Conservation (phyloP, 352 stramenopile genomes). For the Phytophthora sp. region DNA sequence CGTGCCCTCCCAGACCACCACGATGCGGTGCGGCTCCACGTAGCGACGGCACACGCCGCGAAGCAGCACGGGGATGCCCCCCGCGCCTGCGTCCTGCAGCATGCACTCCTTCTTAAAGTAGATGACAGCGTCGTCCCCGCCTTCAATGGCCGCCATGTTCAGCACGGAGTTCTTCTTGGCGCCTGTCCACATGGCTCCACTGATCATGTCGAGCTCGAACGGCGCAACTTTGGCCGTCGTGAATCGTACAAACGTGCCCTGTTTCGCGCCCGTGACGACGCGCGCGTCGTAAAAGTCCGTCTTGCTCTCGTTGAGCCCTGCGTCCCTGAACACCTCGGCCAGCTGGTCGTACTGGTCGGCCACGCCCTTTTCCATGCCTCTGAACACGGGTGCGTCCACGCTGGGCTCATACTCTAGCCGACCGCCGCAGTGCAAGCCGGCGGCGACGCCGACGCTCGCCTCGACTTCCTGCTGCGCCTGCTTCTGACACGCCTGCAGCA, state of each 20-base stretch:
- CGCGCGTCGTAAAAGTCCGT: constrained; percentile 17
- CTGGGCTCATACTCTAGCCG: constrained; percentile 34
- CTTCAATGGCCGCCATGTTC: constrained; percentile 13
- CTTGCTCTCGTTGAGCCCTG: constrained; percentile 25
- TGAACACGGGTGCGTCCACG: constrained; percentile 27
- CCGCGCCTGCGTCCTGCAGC: constrained; percentile 15
- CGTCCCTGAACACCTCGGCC: constrained; percentile 32
- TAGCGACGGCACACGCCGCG: constrained; percentile 32
- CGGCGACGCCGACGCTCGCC: neutral
- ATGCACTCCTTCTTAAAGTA: constrained; percentile 37
- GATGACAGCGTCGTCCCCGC: constrained; percentile 8
- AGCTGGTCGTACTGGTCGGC: constrained; percentile 26
- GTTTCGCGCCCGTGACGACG: constrained; percentile 23
- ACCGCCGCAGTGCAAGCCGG: neutral
- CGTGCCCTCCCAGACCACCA: constrained; percentile 39
- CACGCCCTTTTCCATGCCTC: constrained; percentile 24
- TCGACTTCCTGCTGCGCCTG: constrained; percentile 12
- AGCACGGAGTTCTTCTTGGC: constrained; percentile 27
- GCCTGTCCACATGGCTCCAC: constrained; percentile 25
- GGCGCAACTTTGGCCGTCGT: constrained; percentile 32
- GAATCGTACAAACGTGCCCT: constrained; percentile 45
- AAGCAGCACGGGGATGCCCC: constrained; percentile 32
- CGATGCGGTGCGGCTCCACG: constrained; percentile 30
- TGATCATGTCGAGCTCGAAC: constrained; percentile 29
- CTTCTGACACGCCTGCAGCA: constrained; percentile 20